These are phyloP conservation scores for Stagonosporopsis chrysanthemi DNA, from an alignment of 2,329 filamentous ascomycete species.

Conservation along the genomic window DNA sequence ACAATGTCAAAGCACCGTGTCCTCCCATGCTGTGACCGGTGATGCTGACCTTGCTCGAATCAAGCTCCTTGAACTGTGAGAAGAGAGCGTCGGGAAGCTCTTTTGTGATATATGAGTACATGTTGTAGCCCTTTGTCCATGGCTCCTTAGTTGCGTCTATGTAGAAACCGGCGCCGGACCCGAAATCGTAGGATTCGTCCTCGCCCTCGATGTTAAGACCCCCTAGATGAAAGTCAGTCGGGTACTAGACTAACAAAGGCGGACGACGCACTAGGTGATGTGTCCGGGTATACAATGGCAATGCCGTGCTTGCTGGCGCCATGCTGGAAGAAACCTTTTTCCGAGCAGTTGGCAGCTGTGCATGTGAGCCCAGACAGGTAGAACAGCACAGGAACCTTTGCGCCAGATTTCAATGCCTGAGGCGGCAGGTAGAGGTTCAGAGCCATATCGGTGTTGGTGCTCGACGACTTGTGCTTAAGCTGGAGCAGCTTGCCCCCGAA, in stretches of 20 bases:
- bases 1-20: constrained; percentile 91
- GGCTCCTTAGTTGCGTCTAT: constrained; percentile 81
- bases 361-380: constrained; percentile 96
- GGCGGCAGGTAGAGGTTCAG: constrained; percentile 92
- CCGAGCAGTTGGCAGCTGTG: constrained; percentile 80
- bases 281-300: constrained; percentile 95
- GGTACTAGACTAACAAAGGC: background rate
- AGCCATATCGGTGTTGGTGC: constrained; percentile 86
- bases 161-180: constrained; percentile 92
- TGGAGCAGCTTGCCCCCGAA: constrained; percentile 96
- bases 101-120: constrained; percentile 90
- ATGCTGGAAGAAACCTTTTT: constrained; percentile 89
- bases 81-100: constrained; percentile 87
- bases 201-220: constrained; percentile 83
- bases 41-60: constrained; percentile 76
- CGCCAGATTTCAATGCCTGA: constrained; percentile 62
- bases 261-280: constrained; percentile 74
- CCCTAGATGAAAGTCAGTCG: constrained; percentile 54
- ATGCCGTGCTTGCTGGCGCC: constrained; percentile 81
- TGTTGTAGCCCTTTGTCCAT: constrained; percentile 81
- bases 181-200: constrained; percentile 90
- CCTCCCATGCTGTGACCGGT: constrained; percentile 98
- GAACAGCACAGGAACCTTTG: constrained; percentile 83
- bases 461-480: constrained; percentile 81
- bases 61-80: constrained; percentile 73